phyloP scores from a whole-genome alignment of 2,329 filamentous ascomycete genomes.

The Juglanconis oblonga region DNA sequence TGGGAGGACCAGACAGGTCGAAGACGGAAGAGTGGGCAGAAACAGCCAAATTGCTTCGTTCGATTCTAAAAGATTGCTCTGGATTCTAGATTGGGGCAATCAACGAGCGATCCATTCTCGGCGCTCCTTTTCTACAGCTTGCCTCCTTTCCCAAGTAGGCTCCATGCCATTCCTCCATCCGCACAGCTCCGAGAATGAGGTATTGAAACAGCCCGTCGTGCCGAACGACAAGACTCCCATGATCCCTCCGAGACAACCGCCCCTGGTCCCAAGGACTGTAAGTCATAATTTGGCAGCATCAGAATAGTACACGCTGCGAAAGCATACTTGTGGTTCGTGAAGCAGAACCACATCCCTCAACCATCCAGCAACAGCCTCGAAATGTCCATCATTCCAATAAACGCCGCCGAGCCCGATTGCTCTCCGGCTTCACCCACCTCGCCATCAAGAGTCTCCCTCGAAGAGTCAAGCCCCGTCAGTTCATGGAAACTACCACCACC shows the following conservation, averaged over 20 bases:
- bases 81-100: constrained; percentile 8
- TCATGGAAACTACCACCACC: constrained; percentile 5
- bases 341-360: not conserved
- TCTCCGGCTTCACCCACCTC: constrained; percentile 27
- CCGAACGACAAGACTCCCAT: not conserved
- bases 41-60: constrained; percentile 13
- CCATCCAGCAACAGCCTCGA: constrained; percentile 55
- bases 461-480: constrained; percentile 12
- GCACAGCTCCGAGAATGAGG: not conserved
- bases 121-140: not conserved
- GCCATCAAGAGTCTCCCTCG: constrained; percentile 14
- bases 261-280: not conserved
- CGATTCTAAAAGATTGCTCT: constrained; percentile 17
- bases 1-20: no score
- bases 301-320: not conserved
- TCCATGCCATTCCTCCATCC: constrained; percentile 12
- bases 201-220: not conserved
- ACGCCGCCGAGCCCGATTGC: constrained; percentile 26
- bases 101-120: not conserved
- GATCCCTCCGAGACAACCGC: not conserved
- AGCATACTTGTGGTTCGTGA: not conserved
- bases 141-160: not conserved
- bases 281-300: not conserved
- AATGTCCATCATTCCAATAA: constrained; percentile 58
- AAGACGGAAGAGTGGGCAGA: not conserved